Evolutionary conservation across 345 rosid genomes (phyloP).

Genomic region (Pistacia atlantica): DNA sequence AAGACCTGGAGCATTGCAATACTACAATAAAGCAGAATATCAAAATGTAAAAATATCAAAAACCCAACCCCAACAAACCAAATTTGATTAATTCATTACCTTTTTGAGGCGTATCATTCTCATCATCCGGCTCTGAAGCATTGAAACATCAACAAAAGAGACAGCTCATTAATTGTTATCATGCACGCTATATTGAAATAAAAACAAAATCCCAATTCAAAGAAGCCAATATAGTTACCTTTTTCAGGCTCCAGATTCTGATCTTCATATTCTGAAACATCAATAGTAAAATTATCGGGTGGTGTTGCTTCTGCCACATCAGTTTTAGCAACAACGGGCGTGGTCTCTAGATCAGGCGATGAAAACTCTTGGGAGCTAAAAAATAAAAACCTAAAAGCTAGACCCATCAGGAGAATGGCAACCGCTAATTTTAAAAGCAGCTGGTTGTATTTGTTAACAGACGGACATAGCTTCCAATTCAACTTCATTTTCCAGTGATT

Average conservation of each 20-base stretch:
- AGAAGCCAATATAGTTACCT: slow-evolving; percentile 35
- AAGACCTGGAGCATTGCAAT: not conserved
- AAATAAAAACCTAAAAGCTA: slow-evolving; percentile 60
- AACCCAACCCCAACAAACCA: not conserved
- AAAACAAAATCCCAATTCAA: not conserved
- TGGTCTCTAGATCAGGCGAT: slow-evolving; percentile 21
- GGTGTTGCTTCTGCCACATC: slow-evolving; percentile 1
- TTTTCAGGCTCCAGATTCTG: slow-evolving; percentile 35
- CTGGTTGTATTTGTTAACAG: slow-evolving; percentile 45
- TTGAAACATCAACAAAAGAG: slow-evolving; percentile 7
- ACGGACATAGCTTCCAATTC: slow-evolving; percentile 36
- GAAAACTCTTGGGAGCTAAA: slow-evolving; percentile 37
- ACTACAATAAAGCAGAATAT: not conserved
- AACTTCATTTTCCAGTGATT: slow-evolving; percentile 48
- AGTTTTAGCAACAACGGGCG: slow-evolving; percentile 26
- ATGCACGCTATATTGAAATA: not conserved
- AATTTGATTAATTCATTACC: slow-evolving; percentile 37
- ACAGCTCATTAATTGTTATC: not conserved
- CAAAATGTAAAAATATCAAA: not conserved
- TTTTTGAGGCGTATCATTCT: slow-evolving; percentile 31
- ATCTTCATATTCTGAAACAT: slow-evolving; percentile 50
- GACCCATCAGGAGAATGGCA: slow-evolving; percentile 48
- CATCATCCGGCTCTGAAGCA: slow-evolving; percentile 46
- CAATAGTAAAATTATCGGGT: slow-evolving; percentile 2
- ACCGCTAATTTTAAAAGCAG: slow-evolving; percentile 55